These are phyloP conservation scores for Penicillium nucicola DNA, from an alignment of 495 filamentous ascomycete species.

Conservation along the genomic window DNA sequence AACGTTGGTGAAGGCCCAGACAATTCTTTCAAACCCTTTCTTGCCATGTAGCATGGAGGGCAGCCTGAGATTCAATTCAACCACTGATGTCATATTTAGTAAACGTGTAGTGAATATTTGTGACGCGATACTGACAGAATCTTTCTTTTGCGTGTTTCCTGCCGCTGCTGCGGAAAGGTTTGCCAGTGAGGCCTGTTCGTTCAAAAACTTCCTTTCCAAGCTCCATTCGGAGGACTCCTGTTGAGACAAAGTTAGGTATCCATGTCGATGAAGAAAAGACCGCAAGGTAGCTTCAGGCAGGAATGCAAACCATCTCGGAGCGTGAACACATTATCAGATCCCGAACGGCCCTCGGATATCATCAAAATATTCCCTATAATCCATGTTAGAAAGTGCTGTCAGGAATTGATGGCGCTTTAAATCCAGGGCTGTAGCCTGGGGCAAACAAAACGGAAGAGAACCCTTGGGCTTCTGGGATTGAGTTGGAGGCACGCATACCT, in stretches of 20 bases:
- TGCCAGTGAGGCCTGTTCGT: slow-evolving; percentile 75
- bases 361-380: slow-evolving; percentile 77
- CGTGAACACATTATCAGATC: slow-evolving; percentile 76
- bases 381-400: not conserved
- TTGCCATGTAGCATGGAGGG: slow-evolving; percentile 88
- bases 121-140: slow-evolving; percentile 41
- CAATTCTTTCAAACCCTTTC: slow-evolving; percentile 82
- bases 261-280: not conserved
- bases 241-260: not conserved
- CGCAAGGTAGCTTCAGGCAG: not conserved
- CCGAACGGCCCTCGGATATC: slow-evolving; percentile 80
- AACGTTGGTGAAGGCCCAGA: slow-evolving; percentile 82
- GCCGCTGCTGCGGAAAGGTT: slow-evolving; percentile 57
- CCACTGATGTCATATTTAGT: slow-evolving; percentile 46
- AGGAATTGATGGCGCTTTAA: too few species aligned
- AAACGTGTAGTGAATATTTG: not conserved
- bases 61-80: slow-evolving; percentile 76
- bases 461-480: not conserved
- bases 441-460: not conserved
- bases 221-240: slow-evolving; percentile 71
- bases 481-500: slow-evolving; percentile 48
- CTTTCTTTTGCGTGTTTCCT: slow-evolving; percentile 59
- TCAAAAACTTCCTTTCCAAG: slow-evolving; percentile 85
- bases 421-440: not conserved
- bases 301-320: slow-evolving; percentile 63